These are phyloP conservation scores for Dacryopinax primogenitus DNA, from an alignment of 768 basidiomycete species.

Conservation along the genomic window DNA sequence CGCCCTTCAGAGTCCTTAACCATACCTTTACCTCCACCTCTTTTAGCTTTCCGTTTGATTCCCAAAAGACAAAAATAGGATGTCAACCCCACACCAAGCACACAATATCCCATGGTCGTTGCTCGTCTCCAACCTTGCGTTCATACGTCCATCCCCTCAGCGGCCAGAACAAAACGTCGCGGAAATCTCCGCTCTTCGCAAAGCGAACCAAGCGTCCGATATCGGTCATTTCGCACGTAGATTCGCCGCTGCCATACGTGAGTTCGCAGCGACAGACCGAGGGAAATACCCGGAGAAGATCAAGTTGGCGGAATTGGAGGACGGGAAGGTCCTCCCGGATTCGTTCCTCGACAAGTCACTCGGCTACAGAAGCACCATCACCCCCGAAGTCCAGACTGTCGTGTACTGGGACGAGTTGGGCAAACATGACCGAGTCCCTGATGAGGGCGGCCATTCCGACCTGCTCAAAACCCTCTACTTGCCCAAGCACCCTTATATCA, in stretches of 20 bases:
- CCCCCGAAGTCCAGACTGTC: not conserved
- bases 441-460: not conserved
- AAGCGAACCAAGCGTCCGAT: not conserved
- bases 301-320: not conserved
- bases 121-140: not conserved
- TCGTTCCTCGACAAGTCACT: not conserved
- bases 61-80: not conserved
- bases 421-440: not conserved
- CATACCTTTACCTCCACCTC: not conserved
- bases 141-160: not conserved
- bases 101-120: not conserved
- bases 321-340: not conserved
- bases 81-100: not conserved
- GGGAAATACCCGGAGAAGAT: not conserved
- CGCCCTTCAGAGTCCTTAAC: not conserved
- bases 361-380: not conserved
- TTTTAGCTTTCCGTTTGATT: not conserved
- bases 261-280: not conserved
- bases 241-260: not conserved
- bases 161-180: not conserved
- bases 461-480: not conserved
- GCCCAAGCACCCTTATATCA: not conserved
- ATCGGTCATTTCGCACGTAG: not conserved
- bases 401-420: not conserved
- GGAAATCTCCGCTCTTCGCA: not conserved